Percentiles rank a stretch among this genome's conserved stretches.
Conservation (phyloP, 2,329 filamentous ascomycete genomes). For the Microdochium bolleyi region DNA sequence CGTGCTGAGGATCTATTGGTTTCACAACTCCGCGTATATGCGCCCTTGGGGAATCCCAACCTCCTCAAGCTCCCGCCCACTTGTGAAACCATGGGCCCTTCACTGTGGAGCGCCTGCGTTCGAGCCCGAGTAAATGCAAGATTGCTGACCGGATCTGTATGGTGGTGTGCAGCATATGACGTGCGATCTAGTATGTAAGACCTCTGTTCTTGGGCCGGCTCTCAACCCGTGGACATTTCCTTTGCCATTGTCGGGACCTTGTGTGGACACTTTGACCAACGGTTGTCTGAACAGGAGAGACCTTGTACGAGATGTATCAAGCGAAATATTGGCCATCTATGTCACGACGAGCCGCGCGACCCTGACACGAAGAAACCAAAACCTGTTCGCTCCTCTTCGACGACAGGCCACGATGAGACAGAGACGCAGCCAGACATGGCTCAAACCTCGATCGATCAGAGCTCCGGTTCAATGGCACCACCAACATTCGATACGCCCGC, state of each 20-base stretch:
- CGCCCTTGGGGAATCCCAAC: conserved; percentile 9
- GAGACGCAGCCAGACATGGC: conserved; percentile 44
- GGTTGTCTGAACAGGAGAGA: conserved; percentile 58
- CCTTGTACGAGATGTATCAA: conserved; percentile 98
- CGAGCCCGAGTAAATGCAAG: conserved; percentile 11
- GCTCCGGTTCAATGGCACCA: conserved; percentile 48
- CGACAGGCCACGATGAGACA: conserved; percentile 53
- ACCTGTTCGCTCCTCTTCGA: conserved; percentile 39
- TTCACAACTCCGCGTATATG: conserved; percentile 19
- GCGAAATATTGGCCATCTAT: conserved; percentile 95
- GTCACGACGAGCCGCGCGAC: conserved; percentile 94
- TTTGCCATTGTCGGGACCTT: conserved; percentile 18
- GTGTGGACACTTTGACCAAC: conserved; percentile 22
- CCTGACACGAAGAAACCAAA: conserved; percentile 73
- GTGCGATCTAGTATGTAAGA: conserved; percentile 72
- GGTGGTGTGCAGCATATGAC: conserved; percentile 69
- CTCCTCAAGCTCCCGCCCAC: conserved; percentile 3
- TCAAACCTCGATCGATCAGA: conserved; percentile 47
- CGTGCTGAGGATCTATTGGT: conserved; percentile 20
- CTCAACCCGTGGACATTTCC: conserved; percentile 5
- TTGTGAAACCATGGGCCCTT: conserved; percentile 4
- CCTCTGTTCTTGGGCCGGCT: conserved; percentile 20
- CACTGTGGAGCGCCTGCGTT: conserved; percentile 2
- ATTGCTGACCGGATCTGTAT: conserved; percentile 37
- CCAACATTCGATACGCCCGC: conserved; percentile 31